Conservation (phyloP, 352 stramenopile genomes). For the Pythium volutum region DNA sequence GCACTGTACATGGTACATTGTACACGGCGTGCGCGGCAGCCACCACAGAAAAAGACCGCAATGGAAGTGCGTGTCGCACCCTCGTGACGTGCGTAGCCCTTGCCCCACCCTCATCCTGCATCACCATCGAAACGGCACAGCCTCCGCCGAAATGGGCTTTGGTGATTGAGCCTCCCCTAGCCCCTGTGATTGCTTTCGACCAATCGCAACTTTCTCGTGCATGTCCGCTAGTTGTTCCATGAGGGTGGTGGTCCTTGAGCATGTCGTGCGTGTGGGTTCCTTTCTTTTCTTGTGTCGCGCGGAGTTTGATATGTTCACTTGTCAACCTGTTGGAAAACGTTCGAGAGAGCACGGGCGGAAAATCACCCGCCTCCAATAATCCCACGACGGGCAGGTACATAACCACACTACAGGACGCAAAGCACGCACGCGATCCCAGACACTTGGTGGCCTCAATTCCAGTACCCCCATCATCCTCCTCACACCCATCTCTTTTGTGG, state of each 20-base stretch:
- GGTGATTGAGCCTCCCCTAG: neutral
- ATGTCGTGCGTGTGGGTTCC: slow-evolving; percentile 3
- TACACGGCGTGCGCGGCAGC: neutral
- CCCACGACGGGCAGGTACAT: neutral
- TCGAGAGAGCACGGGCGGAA: neutral
- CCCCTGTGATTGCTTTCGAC: slow-evolving; percentile 14
- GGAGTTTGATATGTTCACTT: slow-evolving; percentile 7
- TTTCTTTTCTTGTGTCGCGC: too few relatives aligned
- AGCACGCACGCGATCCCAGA: neutral
- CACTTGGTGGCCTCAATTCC: neutral
- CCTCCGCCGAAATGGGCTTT: neutral
- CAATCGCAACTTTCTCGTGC: slow-evolving; percentile 11
- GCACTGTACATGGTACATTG: too few relatives aligned
- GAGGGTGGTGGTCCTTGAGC: slow-evolving; percentile 1
- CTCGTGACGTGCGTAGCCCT: slow-evolving; percentile 20
- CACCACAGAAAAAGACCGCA: slow-evolving; percentile 15
- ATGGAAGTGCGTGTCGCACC: slow-evolving; percentile 12
- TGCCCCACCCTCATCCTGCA: slow-evolving; percentile 2
- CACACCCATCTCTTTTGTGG: neutral
- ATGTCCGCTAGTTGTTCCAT: slow-evolving; percentile 10
- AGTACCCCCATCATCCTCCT: neutral
- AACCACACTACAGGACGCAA: neutral
- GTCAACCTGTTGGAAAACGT: slow-evolving; percentile 7
- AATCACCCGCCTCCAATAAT: neutral
- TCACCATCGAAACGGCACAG: neutral